Evolutionary conservation across 1,284 basidiomycete species (phyloP).

Genomic region (Sporisorium sorghi): DNA sequence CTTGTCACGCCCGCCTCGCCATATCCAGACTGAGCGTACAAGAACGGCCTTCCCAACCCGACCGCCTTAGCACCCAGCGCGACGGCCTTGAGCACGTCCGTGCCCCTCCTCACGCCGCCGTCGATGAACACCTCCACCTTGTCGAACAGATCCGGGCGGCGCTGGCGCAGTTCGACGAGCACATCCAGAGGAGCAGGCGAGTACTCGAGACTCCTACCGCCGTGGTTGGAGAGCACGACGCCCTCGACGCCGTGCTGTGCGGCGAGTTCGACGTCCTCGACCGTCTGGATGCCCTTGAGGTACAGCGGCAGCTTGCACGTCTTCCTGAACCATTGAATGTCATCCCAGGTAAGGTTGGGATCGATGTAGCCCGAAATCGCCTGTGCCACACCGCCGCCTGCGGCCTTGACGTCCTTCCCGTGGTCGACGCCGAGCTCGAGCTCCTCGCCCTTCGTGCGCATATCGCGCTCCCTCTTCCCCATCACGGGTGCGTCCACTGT

Average conservation of each 20-base stretch:
- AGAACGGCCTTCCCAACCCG: slow-evolving; percentile 86
- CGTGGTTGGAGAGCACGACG: slow-evolving; percentile 70
- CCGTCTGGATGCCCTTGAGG: slow-evolving; percentile 77
- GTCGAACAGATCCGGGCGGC: slow-evolving; percentile 72
- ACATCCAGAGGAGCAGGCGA: slow-evolving; percentile 67
- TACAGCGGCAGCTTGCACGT: slow-evolving; percentile 83
- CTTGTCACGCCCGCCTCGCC: slow-evolving; percentile 84
- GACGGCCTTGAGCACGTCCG: slow-evolving; percentile 83
- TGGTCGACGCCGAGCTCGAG: slow-evolving; percentile 66
- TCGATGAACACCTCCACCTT: slow-evolving; percentile 84
- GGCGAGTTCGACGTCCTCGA: slow-evolving; percentile 79
- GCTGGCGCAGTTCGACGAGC: slow-evolving; percentile 77
- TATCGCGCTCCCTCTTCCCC: slow-evolving; percentile 85
- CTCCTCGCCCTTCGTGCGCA: slow-evolving; percentile 70
- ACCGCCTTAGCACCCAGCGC: slow-evolving; percentile 85
- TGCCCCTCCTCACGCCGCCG: slow-evolving; percentile 83
- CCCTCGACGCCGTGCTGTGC: slow-evolving; percentile 73
- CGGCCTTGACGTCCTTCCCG: slow-evolving; percentile 40
- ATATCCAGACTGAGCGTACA: slow-evolving; percentile 92
- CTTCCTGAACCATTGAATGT: slow-evolving; percentile 80
- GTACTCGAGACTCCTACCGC: slow-evolving; percentile 69
- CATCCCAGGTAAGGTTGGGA: slow-evolving; percentile 71
- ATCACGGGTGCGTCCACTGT: slow-evolving; percentile 90
- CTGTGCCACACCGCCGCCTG: slow-evolving; percentile 69
- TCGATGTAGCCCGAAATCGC: slow-evolving; percentile 73